phyloP scores from a whole-genome alignment of 768 basidiomycete species.

The Panaeolus cyanescens region DNA sequence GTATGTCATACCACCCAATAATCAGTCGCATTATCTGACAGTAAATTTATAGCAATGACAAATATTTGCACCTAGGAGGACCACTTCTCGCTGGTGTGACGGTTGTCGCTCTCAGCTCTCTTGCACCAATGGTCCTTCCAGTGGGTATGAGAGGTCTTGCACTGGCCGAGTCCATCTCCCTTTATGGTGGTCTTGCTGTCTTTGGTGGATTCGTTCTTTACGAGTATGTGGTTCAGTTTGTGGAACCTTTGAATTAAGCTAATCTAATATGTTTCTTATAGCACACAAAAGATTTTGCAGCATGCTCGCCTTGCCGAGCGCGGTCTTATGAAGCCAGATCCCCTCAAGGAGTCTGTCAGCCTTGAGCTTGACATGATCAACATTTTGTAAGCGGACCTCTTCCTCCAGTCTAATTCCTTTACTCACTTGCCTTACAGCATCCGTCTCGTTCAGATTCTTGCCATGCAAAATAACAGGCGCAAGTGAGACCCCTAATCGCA shows the following conservation, averaged over 20 bases:
- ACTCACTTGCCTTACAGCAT: conserved; percentile 44
- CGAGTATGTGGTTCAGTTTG: conserved; percentile 48
- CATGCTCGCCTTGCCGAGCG: conserved; percentile 75
- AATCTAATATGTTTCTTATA: conserved; percentile 29
- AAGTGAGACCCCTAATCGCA: conserved; percentile 32
- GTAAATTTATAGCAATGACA: conserved; percentile 56
- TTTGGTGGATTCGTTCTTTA: conserved; percentile 87
- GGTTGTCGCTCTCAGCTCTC: conserved; percentile 82
- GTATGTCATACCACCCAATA: conserved; percentile 34
- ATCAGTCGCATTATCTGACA: neutral
- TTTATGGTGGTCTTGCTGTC: conserved; percentile 89
- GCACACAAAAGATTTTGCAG: conserved; percentile 83
- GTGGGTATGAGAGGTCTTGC: conserved; percentile 78
- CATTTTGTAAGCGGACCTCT: conserved; percentile 65
- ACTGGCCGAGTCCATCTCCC: conserved; percentile 72
- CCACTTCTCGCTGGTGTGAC: conserved; percentile 88
- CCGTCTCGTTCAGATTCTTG: conserved; percentile 78
- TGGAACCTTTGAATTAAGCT: neutral
- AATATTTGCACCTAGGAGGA: conserved; percentile 84
- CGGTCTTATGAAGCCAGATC: conserved; percentile 68
- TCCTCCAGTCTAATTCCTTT: neutral
- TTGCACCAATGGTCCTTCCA: conserved; percentile 90
- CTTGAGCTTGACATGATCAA: conserved; percentile 89
- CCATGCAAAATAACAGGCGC: conserved; percentile 64
- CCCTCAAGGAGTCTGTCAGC: conserved; percentile 75